Evolutionary conservation across 2,329 filamentous ascomycete genomes (phyloP).

Genomic region (Aspergillus unguis): DNA sequence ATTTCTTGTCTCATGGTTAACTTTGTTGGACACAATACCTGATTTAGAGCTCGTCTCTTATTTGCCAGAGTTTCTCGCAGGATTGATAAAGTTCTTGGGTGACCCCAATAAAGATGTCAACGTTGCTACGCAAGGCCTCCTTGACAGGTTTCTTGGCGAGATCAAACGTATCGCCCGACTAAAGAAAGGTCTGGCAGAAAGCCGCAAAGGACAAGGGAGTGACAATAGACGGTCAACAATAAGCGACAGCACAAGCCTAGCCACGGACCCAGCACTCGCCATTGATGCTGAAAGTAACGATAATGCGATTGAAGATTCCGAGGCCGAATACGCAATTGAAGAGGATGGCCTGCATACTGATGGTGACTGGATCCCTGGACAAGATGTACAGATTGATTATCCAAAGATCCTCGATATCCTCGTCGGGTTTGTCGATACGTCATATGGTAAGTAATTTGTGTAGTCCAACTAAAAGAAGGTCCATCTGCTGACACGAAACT

Average conservation of each 20-base stretch:
- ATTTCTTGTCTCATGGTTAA: constrained; percentile 95
- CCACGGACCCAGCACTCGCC: constrained; percentile 46
- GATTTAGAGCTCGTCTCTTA: constrained; percentile 93
- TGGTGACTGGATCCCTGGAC: constrained; percentile 94
- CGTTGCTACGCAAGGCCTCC: constrained; percentile 79
- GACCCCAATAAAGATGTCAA: constrained; percentile 94
- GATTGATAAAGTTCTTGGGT: constrained; percentile 85
- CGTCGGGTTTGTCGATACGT: constrained; percentile 81
- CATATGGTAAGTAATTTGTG: constrained; percentile 55
- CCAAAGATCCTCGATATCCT: constrained; percentile 88
- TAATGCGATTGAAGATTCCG: constrained; percentile 53
- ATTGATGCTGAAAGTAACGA: constrained; percentile 47
- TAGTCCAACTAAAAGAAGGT: not conserved
- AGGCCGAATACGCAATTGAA: constrained; percentile 41
- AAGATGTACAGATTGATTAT: constrained; percentile 94
- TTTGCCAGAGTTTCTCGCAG: constrained; percentile 84
- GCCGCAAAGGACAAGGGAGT: constrained; percentile 65
- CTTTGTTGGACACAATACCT: constrained; percentile 89
- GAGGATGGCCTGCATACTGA: constrained; percentile 62
- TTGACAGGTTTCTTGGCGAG: constrained; percentile 87
- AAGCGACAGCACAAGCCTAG: constrained; percentile 62
- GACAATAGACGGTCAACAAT: constrained; percentile 69
- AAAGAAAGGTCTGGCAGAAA: constrained; percentile 88
- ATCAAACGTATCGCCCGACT: constrained; percentile 92
- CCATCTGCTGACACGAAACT: constrained; percentile 5